Base-by-base conservation (phyloP, 179 eudicot species). In the Spinacia oleracea region DNA sequence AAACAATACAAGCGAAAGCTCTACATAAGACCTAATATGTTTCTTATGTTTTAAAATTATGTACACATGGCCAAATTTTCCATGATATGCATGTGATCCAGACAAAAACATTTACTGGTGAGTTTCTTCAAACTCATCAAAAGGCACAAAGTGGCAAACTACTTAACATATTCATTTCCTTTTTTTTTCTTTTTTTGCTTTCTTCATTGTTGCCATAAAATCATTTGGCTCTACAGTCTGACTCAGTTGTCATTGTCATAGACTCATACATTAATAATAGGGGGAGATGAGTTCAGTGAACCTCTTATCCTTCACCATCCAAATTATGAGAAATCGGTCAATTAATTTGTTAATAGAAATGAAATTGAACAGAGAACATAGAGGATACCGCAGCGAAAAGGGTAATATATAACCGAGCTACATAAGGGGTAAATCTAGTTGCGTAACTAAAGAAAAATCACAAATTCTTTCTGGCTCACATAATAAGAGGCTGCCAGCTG, bases 321-420 rank as follows among this genome's bases (percentile, higher is more conserved):
- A 60, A 40, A 62, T 38, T 27, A 64, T 43, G 58, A 75, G 51
- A 78, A 79, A 71, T 65, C 31, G 56, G 60, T 46, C 51, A 72
- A 77, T 76, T 51, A 48, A 83, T 29, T 72, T 27, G 69, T 76
- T 42, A 38, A 70, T 63, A 70, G 38, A 72, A 45, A 70, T 53
- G 42, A 35, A 70, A 60, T 66, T 25, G 15, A 58, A 74, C 23
- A 53, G 77, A 48, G 73, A 60, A 40, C 21, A 67, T 67, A 67
- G 48, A 78, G 58, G 31, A 70, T 50, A 46, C 76, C 74, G 42
- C 79, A 59, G 65, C 34, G 53, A 60, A 77, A 80, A 69, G 59
- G 69, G 78, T 63, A 63, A 55, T 77, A 80, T 74, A 56, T 77
- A 65, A 75, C 48, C 72, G 50, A 74, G 31, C 76, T 80, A 74